These are phyloP conservation scores for Hypoxylon crocopeplum DNA, from an alignment of 495 filamentous ascomycete genomes.

Conservation along the genomic window DNA sequence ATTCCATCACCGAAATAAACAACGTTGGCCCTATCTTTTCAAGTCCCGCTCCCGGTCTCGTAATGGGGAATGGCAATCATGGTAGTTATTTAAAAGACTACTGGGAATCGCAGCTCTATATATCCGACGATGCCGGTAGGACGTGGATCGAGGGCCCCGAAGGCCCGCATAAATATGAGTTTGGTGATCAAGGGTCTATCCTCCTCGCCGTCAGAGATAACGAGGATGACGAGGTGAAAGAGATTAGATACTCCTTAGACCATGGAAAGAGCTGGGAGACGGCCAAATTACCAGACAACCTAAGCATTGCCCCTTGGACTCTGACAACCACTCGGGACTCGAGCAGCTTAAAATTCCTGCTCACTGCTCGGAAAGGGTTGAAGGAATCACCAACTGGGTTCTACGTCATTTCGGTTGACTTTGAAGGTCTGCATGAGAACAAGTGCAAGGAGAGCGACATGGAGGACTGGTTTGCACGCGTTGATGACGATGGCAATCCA, in stretches of 20 bases:
- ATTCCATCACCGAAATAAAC: conserved; percentile 82
- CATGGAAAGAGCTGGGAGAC: conserved; percentile 83
- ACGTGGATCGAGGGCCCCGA: conserved; percentile 78
- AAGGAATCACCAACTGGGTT: conserved; percentile 52
- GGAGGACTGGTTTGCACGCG: conserved; percentile 84
- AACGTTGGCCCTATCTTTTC: conserved; percentile 91
- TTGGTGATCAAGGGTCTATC: conserved; percentile 89
- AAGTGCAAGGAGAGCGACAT: conserved; percentile 84
- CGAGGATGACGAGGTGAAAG: conserved; percentile 56
- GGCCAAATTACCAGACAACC: conserved; percentile 64
- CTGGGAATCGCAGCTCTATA: conserved; percentile 74
- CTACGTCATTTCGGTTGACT: conserved; percentile 78
- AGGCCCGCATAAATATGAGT: conserved; percentile 92
- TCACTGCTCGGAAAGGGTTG: conserved; percentile 59
- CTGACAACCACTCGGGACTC: conserved; percentile 90
- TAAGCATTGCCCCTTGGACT: conserved; percentile 67
- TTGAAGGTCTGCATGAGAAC: conserved; percentile 77
- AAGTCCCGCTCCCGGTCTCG: conserved; percentile 87
- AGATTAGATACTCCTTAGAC: conserved; percentile 80
- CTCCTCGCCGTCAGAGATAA: conserved; percentile 82
- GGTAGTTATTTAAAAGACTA: conserved; percentile 70
- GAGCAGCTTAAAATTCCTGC: conserved; percentile 85
- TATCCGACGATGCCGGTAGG: conserved; percentile 89
- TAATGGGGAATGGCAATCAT: conserved; percentile 92
- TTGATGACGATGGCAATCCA: conserved; percentile 78